Evolutionary conservation across 352 stramenopile species (phyloP), one percentile per base, ranked within the genome.

Genomic region (Globisporangium rhizosaccharum): DNA sequence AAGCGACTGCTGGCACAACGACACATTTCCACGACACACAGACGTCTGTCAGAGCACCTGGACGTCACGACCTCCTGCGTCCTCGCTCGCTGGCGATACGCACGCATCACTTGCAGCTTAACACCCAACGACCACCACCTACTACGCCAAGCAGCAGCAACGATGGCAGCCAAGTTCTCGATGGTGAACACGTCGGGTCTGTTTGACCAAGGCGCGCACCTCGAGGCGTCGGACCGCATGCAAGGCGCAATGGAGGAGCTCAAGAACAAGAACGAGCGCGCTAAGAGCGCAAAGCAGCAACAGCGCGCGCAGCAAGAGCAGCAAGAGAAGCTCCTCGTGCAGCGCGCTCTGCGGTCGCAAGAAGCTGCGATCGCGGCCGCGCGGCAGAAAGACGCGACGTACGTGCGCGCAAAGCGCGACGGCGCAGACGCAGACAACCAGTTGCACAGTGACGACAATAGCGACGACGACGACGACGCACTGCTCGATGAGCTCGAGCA

Each of bases 131-230:
- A 6, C 12, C 41, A 46, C 17, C 41, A 14, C 3, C 41, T 3
- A 6, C 17, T 6, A n/a, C 41, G 17, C 10, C 41, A 49, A 17
- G n/a, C 44, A 49, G 33, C 51, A 45, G 47, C 41, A 8, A 72
- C 49, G 3, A 92, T 92, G 83, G 79, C 80, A 58, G 67, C 76
- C 41, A 92, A 92, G 57, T 92, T 92, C 51, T 87, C 77, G 37
- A 91, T 92, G 82, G 82, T 69, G 50, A 87, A 84, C 60, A 83
- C 73, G 4, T 86, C 78, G 2, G 78, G 79, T 44, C 72, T 92
- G 15, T 92, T 92, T 59, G 79, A 83, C 66, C 66, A 82, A 23
- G 76, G 70, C 45, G 78, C 82, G 28, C 83, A 92, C 55, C 56
- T 85, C 14, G 80, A 90, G 62, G 80, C 83, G 7, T 78, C 79